Evolutionary conservation across 768 basidiomycete genomes (phyloP).

Genomic region (Lactifluus subvellereus): DNA sequence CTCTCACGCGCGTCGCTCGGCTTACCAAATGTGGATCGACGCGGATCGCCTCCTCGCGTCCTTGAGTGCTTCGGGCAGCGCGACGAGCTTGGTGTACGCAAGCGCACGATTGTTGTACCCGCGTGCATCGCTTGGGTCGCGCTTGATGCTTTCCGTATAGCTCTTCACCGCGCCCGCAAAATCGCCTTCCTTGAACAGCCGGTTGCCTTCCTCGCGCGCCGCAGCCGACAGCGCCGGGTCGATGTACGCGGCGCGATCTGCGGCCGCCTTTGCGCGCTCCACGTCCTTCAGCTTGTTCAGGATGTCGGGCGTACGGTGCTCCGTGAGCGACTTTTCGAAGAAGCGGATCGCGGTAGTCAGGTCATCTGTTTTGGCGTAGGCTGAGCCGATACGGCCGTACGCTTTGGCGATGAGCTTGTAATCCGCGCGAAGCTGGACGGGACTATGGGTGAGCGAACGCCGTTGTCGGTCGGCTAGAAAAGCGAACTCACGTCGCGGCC

Average conservation of each 20-base stretch:
- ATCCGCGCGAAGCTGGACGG: conserved; percentile 70
- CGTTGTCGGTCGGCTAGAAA: background rate
- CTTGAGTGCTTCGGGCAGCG: conserved; percentile 92
- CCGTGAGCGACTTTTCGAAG: conserved; percentile 89
- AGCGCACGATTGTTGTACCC: conserved; percentile 99
- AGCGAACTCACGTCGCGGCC: conserved; percentile 59
- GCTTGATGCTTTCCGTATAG: conserved; percentile 96
- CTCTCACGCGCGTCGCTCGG: conserved; percentile 10
- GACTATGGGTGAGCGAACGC: background rate
- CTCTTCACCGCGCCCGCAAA: conserved; percentile 88
- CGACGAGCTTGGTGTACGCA: conserved; percentile 91
- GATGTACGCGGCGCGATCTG: conserved; percentile 77
- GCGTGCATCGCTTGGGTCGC: conserved; percentile 81
- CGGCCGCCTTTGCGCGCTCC: conserved; percentile 74
- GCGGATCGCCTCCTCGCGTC: conserved; percentile 91
- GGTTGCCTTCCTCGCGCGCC: conserved; percentile 91
- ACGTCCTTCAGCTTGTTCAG: conserved; percentile 83
- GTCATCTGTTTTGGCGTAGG: conserved; percentile 80
- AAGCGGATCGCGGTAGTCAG: conserved; percentile 75
- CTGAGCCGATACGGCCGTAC: conserved; percentile 79
- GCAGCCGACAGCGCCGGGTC: conserved; percentile 75
- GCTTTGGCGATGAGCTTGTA: conserved; percentile 96
- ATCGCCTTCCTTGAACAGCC: conserved; percentile 85
- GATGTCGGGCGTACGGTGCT: conserved; percentile 92
- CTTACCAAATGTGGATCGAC: conserved; percentile 83